These are phyloP conservation scores for Fusarium pilosicola DNA, from an alignment of 2,329 filamentous ascomycete species.

Conservation along the genomic window DNA sequence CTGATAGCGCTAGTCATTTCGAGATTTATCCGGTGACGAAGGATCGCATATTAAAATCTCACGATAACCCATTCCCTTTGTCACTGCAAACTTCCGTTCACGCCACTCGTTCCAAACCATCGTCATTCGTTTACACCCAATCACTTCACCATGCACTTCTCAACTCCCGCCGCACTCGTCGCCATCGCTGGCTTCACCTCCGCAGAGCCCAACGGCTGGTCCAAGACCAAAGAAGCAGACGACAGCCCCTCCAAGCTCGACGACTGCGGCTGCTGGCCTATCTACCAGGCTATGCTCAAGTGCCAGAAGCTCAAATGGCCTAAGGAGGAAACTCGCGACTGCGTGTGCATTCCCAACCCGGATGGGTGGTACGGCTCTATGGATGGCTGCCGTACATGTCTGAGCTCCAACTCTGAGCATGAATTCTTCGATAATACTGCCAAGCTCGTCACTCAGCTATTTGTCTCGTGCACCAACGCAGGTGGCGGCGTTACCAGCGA, in stretches of 20 bases:
- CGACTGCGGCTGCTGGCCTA: conserved; percentile 38
- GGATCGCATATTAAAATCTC: neutral
- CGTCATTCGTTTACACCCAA: neutral
- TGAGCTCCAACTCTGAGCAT: conserved; percentile 11
- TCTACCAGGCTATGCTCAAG: conserved; percentile 31
- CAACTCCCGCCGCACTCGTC: conserved; percentile 1
- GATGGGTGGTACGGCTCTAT: conserved; percentile 37
- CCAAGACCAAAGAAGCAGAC: conserved; percentile 22
- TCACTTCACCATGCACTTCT: conserved; percentile 6
- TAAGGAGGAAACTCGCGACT: conserved; percentile 15
- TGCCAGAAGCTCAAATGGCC: conserved; percentile 34
- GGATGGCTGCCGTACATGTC: conserved; percentile 36
- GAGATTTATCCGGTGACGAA: neutral
- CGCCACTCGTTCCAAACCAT: neutral
- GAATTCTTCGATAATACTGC: conserved; percentile 34
- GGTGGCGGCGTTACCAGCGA: conserved; percentile 31
- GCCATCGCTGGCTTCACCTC: conserved; percentile 16
- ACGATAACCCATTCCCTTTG: neutral
- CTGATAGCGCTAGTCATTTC: neutral
- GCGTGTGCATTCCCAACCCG: conserved; percentile 31
- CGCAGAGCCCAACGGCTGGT: conserved; percentile 34
- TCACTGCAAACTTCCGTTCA: neutral
- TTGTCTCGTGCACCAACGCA: conserved; percentile 33
- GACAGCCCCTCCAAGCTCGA: conserved; percentile 36
- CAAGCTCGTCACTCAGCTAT: conserved; percentile 33